These are phyloP conservation scores for Plenodomus biglobosus DNA, from an alignment of 2,329 filamentous ascomycete species.

Conservation along the genomic window DNA sequence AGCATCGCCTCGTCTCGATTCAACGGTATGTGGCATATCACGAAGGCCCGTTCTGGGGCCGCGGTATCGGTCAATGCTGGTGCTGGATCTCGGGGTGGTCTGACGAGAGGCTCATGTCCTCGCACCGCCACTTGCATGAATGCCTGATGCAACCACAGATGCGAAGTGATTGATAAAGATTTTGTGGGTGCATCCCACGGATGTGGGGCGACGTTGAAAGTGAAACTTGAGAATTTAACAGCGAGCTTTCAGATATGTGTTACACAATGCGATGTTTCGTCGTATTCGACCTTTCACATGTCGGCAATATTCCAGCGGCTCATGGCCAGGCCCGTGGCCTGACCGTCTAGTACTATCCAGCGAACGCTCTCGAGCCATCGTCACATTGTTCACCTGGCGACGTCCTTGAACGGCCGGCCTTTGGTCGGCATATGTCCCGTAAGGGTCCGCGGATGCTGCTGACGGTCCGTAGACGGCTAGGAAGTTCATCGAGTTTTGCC, in stretches of 20 bases:
- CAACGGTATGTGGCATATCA: slow-evolving; percentile 37
- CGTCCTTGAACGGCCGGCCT: background rate
- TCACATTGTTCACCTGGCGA: background rate
- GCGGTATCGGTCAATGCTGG: slow-evolving; percentile 22
- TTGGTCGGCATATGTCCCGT: background rate
- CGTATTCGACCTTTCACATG: background rate
- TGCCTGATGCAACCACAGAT: background rate
- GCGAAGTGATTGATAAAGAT: background rate
- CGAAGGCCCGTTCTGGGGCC: slow-evolving; percentile 38
- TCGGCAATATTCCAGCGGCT: background rate
- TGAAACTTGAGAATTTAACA: background rate
- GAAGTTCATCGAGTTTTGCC: background rate
- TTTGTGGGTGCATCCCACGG: background rate
- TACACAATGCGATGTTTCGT: background rate
- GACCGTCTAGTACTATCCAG: background rate
- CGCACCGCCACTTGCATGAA: slow-evolving; percentile 20
- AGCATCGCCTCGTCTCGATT: slow-evolving; percentile 28
- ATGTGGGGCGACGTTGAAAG: background rate
- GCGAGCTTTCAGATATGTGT: background rate
- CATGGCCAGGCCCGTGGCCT: background rate
- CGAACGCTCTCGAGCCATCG: background rate
- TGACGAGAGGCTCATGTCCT: slow-evolving; percentile 15
- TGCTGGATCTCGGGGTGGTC: slow-evolving; percentile 16
- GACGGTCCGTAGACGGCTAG: background rate
- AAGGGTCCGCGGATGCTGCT: background rate